Conservation (phyloP, 768 basidiomycete species). For the Suillus sp. region DNA sequence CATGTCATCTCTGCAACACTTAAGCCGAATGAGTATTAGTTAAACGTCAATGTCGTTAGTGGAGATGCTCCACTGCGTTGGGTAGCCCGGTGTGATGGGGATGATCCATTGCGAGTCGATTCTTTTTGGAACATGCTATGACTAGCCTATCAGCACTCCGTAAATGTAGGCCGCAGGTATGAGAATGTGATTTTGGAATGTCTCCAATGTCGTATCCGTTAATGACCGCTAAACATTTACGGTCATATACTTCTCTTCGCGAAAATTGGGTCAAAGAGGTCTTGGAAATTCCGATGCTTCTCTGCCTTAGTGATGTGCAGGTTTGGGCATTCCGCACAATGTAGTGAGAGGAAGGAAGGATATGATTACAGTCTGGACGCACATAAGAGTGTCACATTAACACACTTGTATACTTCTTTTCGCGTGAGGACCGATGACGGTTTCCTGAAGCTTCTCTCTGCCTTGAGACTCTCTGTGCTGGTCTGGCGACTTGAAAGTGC, state of each 20-base stretch:
- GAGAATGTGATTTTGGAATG: background rate
- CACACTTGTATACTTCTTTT: background rate
- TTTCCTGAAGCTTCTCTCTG: background rate
- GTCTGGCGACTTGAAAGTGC: background rate
- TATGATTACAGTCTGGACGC: background rate
- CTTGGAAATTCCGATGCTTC: background rate
- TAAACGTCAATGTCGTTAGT: background rate
- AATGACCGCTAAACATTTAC: background rate
- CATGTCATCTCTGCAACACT: background rate
- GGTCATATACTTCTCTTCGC: background rate
- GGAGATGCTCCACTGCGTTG: background rate
- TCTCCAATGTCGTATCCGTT: background rate
- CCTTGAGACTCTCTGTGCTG: background rate
- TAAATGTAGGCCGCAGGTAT: background rate
- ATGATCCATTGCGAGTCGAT: background rate
- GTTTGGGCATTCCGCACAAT: background rate
- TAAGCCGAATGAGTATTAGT: background rate
- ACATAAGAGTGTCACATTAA: background rate
- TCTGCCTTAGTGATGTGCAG: background rate
- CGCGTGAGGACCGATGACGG: background rate
- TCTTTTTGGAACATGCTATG: background rate
- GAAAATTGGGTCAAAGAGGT: background rate
- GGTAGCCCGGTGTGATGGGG: background rate
- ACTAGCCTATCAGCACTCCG: background rate
- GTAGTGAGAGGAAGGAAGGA: background rate